These are phyloP conservation scores for Mortierella antarctica DNA, from an alignment of 192 early-diverging fungal genomes.

Conservation along the genomic window DNA sequence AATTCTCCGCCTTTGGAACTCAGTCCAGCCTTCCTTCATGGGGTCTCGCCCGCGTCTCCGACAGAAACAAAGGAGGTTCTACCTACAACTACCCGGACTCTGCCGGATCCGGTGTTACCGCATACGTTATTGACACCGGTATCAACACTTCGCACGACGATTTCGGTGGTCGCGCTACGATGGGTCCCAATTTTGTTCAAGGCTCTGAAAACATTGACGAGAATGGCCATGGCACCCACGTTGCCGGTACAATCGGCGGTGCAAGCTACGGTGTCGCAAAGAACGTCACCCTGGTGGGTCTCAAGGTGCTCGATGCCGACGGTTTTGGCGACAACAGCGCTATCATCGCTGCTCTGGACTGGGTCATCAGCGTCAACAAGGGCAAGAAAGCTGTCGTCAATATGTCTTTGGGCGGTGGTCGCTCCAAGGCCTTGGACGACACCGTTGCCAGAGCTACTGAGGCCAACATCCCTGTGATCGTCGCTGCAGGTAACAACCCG, in stretches of 20 bases:
- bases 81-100: constrained; percentile 25
- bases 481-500: constrained; percentile 79
- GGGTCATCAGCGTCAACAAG: constrained; percentile 39
- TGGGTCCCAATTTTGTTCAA: constrained; percentile 52
- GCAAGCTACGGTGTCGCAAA: constrained; percentile 75
- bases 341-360: constrained; percentile 59
- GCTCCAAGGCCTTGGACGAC: constrained; percentile 68
- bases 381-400: constrained; percentile 67
- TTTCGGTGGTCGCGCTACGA: constrained; percentile 64
- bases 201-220: constrained; percentile 35
- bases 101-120: constrained; percentile 50
- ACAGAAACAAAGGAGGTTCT: constrained; percentile 30
- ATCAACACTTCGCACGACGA: constrained; percentile 45
- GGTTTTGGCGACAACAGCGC: constrained; percentile 63
- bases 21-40: constrained; percentile 47
- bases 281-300: constrained; percentile 61
- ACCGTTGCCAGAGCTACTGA: constrained; percentile 63
- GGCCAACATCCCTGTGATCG: constrained; percentile 75
- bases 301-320: constrained; percentile 66
- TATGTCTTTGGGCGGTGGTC: constrained; percentile 79
- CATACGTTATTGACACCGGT: constrained; percentile 59
- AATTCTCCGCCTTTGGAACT: constrained; percentile 14
- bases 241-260: constrained; percentile 56
- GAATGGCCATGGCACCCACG: constrained; percentile 64
- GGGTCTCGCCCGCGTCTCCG: constrained; percentile 53